These are phyloP conservation scores for Diaporthe sp. DNA, from an alignment of 2,329 filamentous ascomycete species.

Conservation along the genomic window DNA sequence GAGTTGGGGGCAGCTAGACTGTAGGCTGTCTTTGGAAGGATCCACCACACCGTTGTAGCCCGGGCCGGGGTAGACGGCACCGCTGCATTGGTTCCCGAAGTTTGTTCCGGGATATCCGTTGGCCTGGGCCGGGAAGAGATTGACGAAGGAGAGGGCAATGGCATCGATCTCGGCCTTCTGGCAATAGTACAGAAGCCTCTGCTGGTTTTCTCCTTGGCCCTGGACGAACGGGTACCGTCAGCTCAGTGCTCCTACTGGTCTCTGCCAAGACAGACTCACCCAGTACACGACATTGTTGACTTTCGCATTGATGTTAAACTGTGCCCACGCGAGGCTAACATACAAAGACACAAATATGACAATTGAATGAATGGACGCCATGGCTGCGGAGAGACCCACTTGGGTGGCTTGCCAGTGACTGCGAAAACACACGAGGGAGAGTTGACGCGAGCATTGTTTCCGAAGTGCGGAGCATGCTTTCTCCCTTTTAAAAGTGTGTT, in stretches of 20 bases:
- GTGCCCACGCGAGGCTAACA: background rate
- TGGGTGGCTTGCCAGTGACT: slow-evolving; percentile 24
- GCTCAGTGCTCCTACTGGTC: background rate
- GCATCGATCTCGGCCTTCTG: slow-evolving; percentile 52
- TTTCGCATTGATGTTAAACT: slow-evolving; percentile 46
- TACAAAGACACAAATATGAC: background rate
- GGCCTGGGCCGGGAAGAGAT: slow-evolving; percentile 53
- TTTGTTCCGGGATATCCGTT: slow-evolving; percentile 53
- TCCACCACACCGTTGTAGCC: slow-evolving; percentile 46
- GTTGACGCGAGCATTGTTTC: slow-evolving; percentile 3
- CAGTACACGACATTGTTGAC: slow-evolving; percentile 56
- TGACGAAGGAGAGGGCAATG: slow-evolving; percentile 55
- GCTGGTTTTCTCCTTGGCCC: slow-evolving; percentile 53
- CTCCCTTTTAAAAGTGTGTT: background rate
- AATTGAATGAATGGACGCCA: slow-evolving; percentile 21
- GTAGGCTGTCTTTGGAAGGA: slow-evolving; percentile 45
- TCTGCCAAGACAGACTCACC: slow-evolving; percentile 40
- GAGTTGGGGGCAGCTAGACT: slow-evolving; percentile 47
- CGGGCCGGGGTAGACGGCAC: slow-evolving; percentile 43
- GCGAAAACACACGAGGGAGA: slow-evolving; percentile 5
- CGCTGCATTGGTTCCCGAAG: slow-evolving; percentile 54
- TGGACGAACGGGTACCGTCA: slow-evolving; percentile 36
- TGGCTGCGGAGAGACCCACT: slow-evolving; percentile 21
- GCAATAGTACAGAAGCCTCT: slow-evolving; percentile 50
- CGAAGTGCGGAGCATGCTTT: background rate